Evolutionary conservation across 2,329 filamentous ascomycete species (phyloP), one percentile per base, ranked within the genome.

Genomic region (Hymenoscyphus scutula): DNA sequence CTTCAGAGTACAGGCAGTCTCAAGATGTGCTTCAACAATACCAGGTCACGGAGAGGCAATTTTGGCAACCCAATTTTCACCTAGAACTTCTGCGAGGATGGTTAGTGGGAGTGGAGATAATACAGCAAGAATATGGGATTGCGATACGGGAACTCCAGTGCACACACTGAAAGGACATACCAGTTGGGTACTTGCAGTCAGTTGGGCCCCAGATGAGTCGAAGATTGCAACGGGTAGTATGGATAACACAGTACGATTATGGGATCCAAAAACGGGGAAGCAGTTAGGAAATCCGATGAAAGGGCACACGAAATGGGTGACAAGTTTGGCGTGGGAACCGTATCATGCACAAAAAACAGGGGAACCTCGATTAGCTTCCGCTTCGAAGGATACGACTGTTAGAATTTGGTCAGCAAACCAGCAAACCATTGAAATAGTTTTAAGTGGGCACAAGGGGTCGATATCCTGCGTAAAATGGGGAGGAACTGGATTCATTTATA

Each of bases 391-490:
- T 75, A 85, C 86, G 25, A 97, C 94, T 0, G 87, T 96, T 51
- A 83, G 94, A 45, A 83, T 98, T 56, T 98, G 93, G 92, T 85
- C 93, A 64, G 89, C 89, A 34, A 88, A 92, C 63, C 87, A 89
- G 6, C 89, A 91, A 45, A 84, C 84, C 53, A 91, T 90, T 1
- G 92, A 97, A 71, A 87, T 90, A 71, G 89, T 94, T 2, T 81
- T 98, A 30, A 90, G 89, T 5, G 94, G 94, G 2, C 95, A 99
- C 80, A 95, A 92, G 78, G 88, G 88, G 53, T 91, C 87, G 56
- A 91, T 98, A 17, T 92, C 90, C 54, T 97, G 93, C 74, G 92
- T 98, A 3, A 88, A 89, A 70, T 99, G 95, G 95, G 95, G 95
- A 62, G 94, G 94, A n/a, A 89, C 87, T 1, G 92, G 92, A 3